Evolutionary conservation across 2,329 filamentous ascomycete genomes (phyloP).

Genomic region (Exserohilum turcica): DNA sequence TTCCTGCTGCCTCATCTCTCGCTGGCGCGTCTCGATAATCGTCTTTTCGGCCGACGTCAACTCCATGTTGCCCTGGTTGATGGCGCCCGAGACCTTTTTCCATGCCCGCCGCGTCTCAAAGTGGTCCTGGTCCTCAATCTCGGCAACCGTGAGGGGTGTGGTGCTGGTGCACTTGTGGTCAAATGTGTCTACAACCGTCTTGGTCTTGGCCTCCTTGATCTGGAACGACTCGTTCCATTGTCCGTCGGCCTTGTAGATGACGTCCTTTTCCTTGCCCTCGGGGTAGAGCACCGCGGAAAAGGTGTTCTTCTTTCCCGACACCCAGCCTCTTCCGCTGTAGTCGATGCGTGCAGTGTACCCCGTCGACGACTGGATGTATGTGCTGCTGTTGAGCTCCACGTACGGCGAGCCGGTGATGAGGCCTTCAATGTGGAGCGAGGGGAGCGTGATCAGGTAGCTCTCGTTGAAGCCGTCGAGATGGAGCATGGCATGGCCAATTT

Average conservation of each 20-base stretch:
- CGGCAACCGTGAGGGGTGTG: slow-evolving; percentile 72
- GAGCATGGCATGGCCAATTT: slow-evolving; percentile 86
- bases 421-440: slow-evolving; percentile 89
- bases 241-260: slow-evolving; percentile 80
- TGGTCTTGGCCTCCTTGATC: slow-evolving; percentile 69
- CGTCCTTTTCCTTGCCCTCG: slow-evolving; percentile 71
- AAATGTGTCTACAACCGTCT: slow-evolving; percentile 51
- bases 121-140: slow-evolving; percentile 79
- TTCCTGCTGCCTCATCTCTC: slow-evolving; percentile 75
- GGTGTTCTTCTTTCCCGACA: slow-evolving; percentile 93
- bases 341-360: slow-evolving; percentile 90
- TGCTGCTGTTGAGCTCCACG: slow-evolving; percentile 84
- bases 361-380: slow-evolving; percentile 83
- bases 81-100: slow-evolving; percentile 81
- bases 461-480: slow-evolving; percentile 71
- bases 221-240: slow-evolving; percentile 88
- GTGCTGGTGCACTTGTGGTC: slow-evolving; percentile 56
- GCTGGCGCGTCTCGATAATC: slow-evolving; percentile 88
- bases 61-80: slow-evolving; percentile 83
- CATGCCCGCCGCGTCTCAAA: slow-evolving; percentile 88
- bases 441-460: slow-evolving; percentile 88
- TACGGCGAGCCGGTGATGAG: slow-evolving; percentile 86
- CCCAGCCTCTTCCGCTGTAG: slow-evolving; percentile 91
- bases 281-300: slow-evolving; percentile 78
- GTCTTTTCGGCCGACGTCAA: slow-evolving; percentile 77